Conservation (phyloP, 2,329 filamentous ascomycete genomes). For the Fusarium xyrophilum region DNA sequence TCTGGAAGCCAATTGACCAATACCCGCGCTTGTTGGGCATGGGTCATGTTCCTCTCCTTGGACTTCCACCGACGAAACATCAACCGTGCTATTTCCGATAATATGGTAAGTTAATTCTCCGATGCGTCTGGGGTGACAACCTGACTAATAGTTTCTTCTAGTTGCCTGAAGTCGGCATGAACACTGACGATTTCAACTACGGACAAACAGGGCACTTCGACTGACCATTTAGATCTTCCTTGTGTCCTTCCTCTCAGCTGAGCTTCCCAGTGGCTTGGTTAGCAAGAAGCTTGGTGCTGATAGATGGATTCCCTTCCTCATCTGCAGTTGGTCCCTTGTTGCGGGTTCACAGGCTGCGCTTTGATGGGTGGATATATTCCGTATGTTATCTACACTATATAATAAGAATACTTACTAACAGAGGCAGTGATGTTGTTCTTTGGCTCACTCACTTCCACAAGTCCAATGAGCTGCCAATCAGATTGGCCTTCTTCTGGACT, state of each 20-base stretch:
- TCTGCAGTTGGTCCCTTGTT: slow-evolving; percentile 51
- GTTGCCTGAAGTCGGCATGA: slow-evolving; percentile 50
- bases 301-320: slow-evolving; percentile 53
- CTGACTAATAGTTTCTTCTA: slow-evolving; percentile 3
- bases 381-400: slow-evolving; percentile 24
- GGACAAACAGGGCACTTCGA: slow-evolving; percentile 44
- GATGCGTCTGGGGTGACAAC: accelerated
- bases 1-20: accelerated
- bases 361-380: slow-evolving; percentile 61
- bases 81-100: slow-evolving; percentile 52
- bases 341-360: slow-evolving; percentile 48
- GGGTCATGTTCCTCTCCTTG: slow-evolving; percentile 57
- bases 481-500: slow-evolving; percentile 74
- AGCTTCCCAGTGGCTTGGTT: slow-evolving; percentile 57
- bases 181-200: slow-evolving; percentile 56
- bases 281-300: slow-evolving; percentile 60
- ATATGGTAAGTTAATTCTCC: slow-evolving; percentile 41
- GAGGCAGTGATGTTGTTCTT: slow-evolving; percentile 57
- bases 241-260: slow-evolving; percentile 54
- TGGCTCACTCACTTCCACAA: slow-evolving; percentile 82
- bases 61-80: slow-evolving; percentile 57
- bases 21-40: no score
- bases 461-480: slow-evolving; percentile 69
- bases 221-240: slow-evolving; percentile 50
- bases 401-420: neutral